Evolutionary conservation across 73 alveolate genomes (phyloP), one percentile per base, ranked within the genome.

Genomic region (Paramecium sonneborni): DNA sequence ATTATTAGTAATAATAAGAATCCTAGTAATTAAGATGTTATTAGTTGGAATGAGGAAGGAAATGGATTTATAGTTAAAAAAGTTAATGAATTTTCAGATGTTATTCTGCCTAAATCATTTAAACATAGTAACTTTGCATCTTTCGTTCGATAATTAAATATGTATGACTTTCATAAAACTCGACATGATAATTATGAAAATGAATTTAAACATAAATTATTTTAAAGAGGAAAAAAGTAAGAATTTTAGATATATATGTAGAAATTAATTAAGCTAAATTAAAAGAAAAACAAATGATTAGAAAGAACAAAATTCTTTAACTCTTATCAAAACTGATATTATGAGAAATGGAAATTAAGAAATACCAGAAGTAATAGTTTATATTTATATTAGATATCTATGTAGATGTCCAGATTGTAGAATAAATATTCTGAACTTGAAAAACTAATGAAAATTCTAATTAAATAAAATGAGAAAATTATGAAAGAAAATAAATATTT

Each of bases 51-150:
- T 56, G 99, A 96, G 55, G 96, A 86, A 35, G 99, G 99, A 14
- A 96, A 94, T 74, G 96, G 95, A 57, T 98, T 98, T 85, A 92
- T 95, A 15, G 97, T 98, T n/a, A 92, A 95, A 56, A 93, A 98
- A 52, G 95, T 97, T 6, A 96, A 95, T 92, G 99, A 96, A 87
- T 98, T 98, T 86, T 95, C 99, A 30, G 99, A 96, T 79, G 94
- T 95, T 30, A 96, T 98, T 1, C 96, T 98, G 43, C 99, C 99
- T 15, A 86, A 92, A 85, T 98, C 92, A 85, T 98, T 95, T 88
- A 98, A 98, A 76, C 99, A 98, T 85, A 98, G 96, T 48, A 98
- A 98, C 94, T 98, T 94, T 85, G 97, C 99, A 9, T 97, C 99
- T 21, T 98, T 98, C 88, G 99, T 98, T 44, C 46, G 99, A 68